Conservation (phyloP, 2,329 filamentous ascomycete genomes). For the Capronia americana region DNA sequence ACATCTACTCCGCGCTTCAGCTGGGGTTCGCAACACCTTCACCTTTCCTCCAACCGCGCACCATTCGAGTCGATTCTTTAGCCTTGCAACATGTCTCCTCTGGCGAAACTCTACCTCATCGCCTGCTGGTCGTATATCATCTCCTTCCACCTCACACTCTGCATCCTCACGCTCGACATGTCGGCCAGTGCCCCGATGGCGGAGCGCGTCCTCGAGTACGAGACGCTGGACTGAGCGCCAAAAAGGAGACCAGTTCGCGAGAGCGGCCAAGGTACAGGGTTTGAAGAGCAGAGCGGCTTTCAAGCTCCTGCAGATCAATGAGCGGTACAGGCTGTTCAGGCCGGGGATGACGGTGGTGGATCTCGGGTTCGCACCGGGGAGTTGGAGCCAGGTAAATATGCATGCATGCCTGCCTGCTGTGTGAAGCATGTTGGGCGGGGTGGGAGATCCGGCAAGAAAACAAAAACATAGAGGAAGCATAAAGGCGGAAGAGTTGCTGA, state of each 20-base stretch:
- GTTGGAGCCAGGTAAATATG: constrained; percentile 68
- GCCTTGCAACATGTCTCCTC: constrained; percentile 31
- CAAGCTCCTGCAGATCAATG: constrained; percentile 89
- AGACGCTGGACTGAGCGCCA: constrained; percentile 79
- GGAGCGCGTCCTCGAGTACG: constrained; percentile 28
- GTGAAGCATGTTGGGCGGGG: not conserved
- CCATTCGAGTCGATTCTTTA: not conserved
- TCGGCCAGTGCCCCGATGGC: constrained; percentile 23
- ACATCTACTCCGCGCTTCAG: constrained; percentile 15
- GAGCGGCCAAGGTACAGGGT: constrained; percentile 76
- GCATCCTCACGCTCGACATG: constrained; percentile 27
- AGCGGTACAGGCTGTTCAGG: constrained; percentile 79
- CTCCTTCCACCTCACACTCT: constrained; percentile 37
- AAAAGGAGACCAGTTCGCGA: constrained; percentile 71
- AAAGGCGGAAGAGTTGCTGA: constrained; percentile 6
- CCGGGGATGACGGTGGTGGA: constrained; percentile 87
- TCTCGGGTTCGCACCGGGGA: constrained; percentile 80
- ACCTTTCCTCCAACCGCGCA: not conserved
- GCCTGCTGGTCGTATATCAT: constrained; percentile 39
- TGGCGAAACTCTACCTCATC: constrained; percentile 39
- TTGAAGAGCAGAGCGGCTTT: constrained; percentile 92
- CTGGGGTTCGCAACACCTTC: constrained; percentile 4
- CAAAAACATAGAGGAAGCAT: not conserved
- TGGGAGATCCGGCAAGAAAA: not conserved
- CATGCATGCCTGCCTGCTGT: no score